phyloP scores from a whole-genome alignment of 169 alveolate species.

The Theileria orientalis region DNA sequence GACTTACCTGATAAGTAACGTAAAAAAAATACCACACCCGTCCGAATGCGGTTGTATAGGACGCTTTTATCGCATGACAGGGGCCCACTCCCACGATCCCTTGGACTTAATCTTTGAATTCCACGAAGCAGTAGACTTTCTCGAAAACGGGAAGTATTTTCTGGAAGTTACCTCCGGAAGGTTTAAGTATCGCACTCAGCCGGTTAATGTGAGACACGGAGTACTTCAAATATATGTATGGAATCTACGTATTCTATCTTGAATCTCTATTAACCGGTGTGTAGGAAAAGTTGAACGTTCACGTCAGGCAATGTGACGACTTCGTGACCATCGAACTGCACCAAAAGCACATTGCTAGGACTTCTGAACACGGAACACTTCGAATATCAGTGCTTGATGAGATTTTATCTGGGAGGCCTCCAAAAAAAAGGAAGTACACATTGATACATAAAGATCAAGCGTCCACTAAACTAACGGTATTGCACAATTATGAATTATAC shows the following conservation, averaged over 20 bases:
- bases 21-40: constrained; percentile 59
- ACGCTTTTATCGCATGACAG: constrained; percentile 45
- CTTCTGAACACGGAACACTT: constrained; percentile 15
- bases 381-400: constrained; percentile 25
- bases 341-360: not conserved
- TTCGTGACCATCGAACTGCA: constrained; percentile 18
- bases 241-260: not conserved
- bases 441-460: constrained; percentile 25
- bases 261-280: not conserved
- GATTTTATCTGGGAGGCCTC: constrained; percentile 23
- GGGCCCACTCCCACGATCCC: constrained; percentile 67
- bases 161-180: constrained; percentile 67
- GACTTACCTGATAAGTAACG: constrained; percentile 34
- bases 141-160: constrained; percentile 44
- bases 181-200: constrained; percentile 30
- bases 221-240: constrained; percentile 40
- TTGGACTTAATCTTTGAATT: constrained; percentile 69
- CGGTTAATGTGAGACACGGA: constrained; percentile 16
- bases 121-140: constrained; percentile 49
- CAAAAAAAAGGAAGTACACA: constrained; percentile 54
- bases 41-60: constrained; percentile 68
- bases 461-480: constrained; percentile 36
- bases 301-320: constrained; percentile 63
- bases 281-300: constrained; percentile 60
- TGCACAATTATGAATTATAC: not conserved